Evolutionary conservation across 352 stramenopile genomes (phyloP), one percentile per base, ranked within the genome.

Genomic region (Phytophthora sp.): DNA sequence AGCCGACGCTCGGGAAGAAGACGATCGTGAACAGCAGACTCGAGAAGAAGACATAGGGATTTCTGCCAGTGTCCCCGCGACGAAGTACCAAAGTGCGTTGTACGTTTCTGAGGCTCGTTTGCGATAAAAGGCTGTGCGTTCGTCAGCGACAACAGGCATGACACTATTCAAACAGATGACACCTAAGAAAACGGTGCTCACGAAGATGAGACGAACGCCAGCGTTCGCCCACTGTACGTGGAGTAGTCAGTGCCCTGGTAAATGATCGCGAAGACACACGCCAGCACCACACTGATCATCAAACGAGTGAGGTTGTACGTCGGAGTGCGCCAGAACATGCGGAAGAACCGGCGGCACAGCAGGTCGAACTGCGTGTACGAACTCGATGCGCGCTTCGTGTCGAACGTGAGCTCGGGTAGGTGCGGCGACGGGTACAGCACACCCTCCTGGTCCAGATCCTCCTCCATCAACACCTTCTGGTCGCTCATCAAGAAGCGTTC

Each of bases 21-120:
- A 37, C n/a, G 31, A 37, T 17, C 11, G 7, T 17, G 31, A 37
- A 37, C 31, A 37, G 31, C 31, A 37, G 31, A 17, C 31, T 37
- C 31, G 31, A 37, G 31, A 37, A 37, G 31, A 37, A 37, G 31
- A 37, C n/a, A 15, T 37, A 37, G 31, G 31, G 31, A 37, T 37
- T 15, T 38, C 31, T 5, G 8, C 31, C 31, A 38, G 12, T 5
- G 31, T 38, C 28, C 82, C 84, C 12, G 84, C 76, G 2, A 94
- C 27, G 35, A 76, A 77, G 54, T 97, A 92, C 46, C 84, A 79
- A 5, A 72, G 51, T 17, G 81, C 61, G 28, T 84, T 75, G 57
- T 97, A 98, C 45, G 94, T 97, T 38, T 89, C 49, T 10, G 85
- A 84, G 27, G 78, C 64, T 32, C 87, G n/a, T n/a, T n/a, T n/a